Percentiles rank a stretch among this genome's conserved stretches.
phyloP scores from a whole-genome alignment of 164 flowering plant species.

The Stephania japonica region DNA sequence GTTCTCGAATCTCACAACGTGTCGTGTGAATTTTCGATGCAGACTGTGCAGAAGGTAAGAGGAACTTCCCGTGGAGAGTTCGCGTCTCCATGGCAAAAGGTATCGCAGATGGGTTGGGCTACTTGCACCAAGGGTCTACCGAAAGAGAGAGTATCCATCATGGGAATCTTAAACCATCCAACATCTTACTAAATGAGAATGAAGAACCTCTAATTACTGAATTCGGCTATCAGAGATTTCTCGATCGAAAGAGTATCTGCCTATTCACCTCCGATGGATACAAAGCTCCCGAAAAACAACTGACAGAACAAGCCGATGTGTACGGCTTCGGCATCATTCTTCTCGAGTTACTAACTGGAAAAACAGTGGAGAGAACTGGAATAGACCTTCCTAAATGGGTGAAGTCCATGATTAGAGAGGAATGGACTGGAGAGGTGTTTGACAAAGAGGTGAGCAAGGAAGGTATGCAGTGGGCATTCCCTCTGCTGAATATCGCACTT shows the following conservation, averaged over 20 bases:
- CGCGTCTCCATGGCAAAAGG: constrained; percentile 47
- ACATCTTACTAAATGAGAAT: constrained; percentile 38
- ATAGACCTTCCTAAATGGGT: constrained; percentile 64
- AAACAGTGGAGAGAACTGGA: constrained; percentile 40
- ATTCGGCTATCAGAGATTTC: constrained; percentile 36
- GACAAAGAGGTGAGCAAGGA: constrained; percentile 41
- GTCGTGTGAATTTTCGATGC: constrained; percentile 9
- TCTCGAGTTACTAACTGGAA: constrained; percentile 51
- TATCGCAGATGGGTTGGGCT: constrained; percentile 43
- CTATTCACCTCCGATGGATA: constrained; percentile 32
- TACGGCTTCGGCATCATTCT: constrained; percentile 57
- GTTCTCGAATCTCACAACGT: neutral
- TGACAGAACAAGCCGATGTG: constrained; percentile 44
- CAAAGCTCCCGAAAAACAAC: constrained; percentile 39
- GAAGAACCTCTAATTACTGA: constrained; percentile 48
- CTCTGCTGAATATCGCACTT: constrained; percentile 42
- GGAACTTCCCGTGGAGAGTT: constrained; percentile 46
- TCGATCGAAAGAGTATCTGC: constrained; percentile 29
- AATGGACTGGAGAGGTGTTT: constrained; percentile 73
- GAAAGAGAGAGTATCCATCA: constrained; percentile 31
- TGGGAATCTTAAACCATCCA: constrained; percentile 61
- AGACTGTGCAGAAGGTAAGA: constrained; percentile 42
- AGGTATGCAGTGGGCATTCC: constrained; percentile 42
- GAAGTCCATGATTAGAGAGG: constrained; percentile 54
- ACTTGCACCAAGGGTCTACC: constrained; percentile 26